These are phyloP conservation scores for Echium plantagineum DNA, from an alignment of 257 asterid species.

Conservation along the genomic window DNA sequence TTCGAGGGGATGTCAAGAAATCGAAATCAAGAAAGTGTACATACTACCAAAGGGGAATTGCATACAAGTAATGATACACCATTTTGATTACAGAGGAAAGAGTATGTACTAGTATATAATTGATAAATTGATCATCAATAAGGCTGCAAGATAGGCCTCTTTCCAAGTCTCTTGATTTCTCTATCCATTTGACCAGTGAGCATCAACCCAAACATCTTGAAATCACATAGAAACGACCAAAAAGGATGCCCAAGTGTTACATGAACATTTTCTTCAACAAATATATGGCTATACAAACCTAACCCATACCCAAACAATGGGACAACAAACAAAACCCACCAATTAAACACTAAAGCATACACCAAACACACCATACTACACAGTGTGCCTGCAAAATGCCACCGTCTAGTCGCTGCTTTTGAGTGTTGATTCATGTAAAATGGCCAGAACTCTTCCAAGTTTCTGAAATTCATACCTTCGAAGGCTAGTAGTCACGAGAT, in stretches of 20 bases:
- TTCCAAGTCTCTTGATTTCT: slow-evolving; percentile 98
- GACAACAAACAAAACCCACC: slow-evolving; percentile 58
- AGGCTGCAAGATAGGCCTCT: slow-evolving; percentile 79
- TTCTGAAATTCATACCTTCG: slow-evolving; percentile 60
- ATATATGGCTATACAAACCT: slow-evolving; percentile 97
- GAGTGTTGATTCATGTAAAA: slow-evolving; percentile 87
- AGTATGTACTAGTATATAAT: not conserved
- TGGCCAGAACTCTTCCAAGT: slow-evolving; percentile 95
- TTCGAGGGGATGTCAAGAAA: no score
- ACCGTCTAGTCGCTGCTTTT: slow-evolving; percentile 72
- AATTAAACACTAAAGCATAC: slow-evolving; percentile 54
- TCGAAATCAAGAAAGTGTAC: not conserved
- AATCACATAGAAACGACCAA: slow-evolving; percentile 90
- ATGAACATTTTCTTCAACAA: slow-evolving; percentile 82
- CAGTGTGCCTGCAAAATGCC: slow-evolving; percentile 92
- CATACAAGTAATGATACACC: not conserved
- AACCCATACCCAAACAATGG: slow-evolving; percentile 80
- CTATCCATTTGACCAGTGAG: slow-evolving; percentile 85
- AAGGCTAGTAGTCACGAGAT: not conserved
- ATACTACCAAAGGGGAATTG: not conserved
- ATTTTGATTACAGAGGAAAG: not conserved
- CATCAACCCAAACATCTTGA: slow-evolving; percentile 95
- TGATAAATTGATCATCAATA: slow-evolving; percentile 20
- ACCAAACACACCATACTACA: slow-evolving; percentile 65
- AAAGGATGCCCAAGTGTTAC: slow-evolving; percentile 91